Conservation (phyloP, 2,329 filamentous ascomycete species). For the Sclerotinia glacialis region DNA sequence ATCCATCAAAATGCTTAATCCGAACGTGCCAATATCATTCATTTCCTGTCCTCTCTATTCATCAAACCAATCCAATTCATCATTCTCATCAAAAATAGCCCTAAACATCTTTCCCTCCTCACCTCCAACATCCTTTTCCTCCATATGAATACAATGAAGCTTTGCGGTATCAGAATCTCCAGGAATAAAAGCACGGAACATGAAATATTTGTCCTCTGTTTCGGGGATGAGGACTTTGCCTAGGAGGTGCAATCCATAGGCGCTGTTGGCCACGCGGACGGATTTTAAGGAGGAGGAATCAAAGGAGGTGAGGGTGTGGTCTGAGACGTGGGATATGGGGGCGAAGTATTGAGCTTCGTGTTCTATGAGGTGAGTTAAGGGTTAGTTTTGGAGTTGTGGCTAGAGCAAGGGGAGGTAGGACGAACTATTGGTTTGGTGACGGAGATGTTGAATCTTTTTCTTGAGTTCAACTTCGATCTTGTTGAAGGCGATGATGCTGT, state of each 20-base stretch:
- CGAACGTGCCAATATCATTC: neutral
- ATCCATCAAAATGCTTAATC: neutral
- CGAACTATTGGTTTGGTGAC: conserved; percentile 48
- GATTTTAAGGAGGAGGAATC: conserved; percentile 43
- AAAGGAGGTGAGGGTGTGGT: conserved; percentile 37
- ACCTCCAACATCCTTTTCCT: conserved; percentile 45
- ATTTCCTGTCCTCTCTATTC: conserved; percentile 30
- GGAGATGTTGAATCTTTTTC: conserved; percentile 49
- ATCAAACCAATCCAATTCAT: conserved; percentile 54
- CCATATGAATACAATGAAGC: conserved; percentile 47
- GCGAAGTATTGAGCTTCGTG: conserved; percentile 56
- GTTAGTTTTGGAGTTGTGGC: neutral
- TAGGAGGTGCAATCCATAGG: conserved; percentile 50
- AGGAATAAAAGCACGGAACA: conserved; percentile 49
- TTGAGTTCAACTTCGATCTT: conserved; percentile 52
- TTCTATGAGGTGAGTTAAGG: conserved; percentile 39
- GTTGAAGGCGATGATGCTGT: conserved; percentile 50
- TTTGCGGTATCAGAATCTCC: conserved; percentile 43
- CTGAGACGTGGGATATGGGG: conserved; percentile 41
- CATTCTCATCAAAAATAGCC: conserved; percentile 48
- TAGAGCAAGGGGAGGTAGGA: neutral
- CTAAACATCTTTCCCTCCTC: conserved; percentile 45
- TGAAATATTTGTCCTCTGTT: conserved; percentile 44
- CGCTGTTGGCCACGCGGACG: conserved; percentile 47
- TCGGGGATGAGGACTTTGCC: conserved; percentile 50